phyloP scores from a whole-genome alignment of 176 grass and related monocot genomes.

The Lolium multiflorum region DNA sequence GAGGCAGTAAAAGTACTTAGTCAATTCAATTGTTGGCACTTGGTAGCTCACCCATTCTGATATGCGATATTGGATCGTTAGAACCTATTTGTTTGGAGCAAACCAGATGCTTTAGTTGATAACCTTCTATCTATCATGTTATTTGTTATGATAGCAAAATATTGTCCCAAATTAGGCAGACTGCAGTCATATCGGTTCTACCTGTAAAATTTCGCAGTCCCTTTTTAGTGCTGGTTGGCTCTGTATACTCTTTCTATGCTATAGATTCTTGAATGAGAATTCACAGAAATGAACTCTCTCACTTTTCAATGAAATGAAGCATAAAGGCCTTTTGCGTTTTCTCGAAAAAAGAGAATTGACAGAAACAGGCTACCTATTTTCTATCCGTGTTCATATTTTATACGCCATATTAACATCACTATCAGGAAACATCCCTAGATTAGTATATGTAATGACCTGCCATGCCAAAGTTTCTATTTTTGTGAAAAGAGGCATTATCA shows the following conservation, averaged over 20 bases:
- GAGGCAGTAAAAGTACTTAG: constrained; percentile 1
- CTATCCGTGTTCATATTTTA: neutral
- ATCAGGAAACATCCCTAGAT: neutral
- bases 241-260: neutral
- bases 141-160: constrained; percentile 25
- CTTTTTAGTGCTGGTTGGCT: neutral
- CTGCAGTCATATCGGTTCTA: neutral
- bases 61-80: neutral
- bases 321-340: too few relatives aligned
- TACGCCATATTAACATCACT: neutral
- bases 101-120: neutral
- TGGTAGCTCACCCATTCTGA: neutral
- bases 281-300: neutral
- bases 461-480: constrained; percentile 12
- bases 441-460: constrained; percentile 24
- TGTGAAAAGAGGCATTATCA: neutral
- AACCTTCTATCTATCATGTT: neutral
- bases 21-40: neutral
- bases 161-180: neutral
- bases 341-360: neutral
- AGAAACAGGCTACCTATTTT: neutral
- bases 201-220: constrained; percentile 22
- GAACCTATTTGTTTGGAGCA: neutral
- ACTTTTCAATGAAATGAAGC: too few relatives aligned
- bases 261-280: constrained; percentile 3